Conservation (phyloP, 768 basidiomycete species). For the Omphalotus guepiniiformis region DNA sequence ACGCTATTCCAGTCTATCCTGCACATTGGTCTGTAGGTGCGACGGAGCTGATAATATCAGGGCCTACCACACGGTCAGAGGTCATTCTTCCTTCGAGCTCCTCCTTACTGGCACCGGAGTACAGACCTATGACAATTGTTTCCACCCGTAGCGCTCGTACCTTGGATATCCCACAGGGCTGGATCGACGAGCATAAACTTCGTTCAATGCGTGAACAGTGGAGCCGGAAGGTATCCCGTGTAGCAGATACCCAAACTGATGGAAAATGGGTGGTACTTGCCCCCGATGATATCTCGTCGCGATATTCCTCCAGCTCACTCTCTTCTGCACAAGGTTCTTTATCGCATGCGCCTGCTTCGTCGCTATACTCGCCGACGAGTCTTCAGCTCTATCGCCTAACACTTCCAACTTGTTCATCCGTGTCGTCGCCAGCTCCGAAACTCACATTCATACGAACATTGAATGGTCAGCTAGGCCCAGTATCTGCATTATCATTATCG, state of each 20-base stretch:
- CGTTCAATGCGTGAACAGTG: constrained; percentile 68
- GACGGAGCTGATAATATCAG: constrained; percentile 69
- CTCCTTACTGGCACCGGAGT: constrained; percentile 12
- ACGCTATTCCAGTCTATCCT: constrained; percentile 76
- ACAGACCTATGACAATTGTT: constrained; percentile 41
- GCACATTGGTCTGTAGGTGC: constrained; percentile 76
- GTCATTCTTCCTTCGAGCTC: constrained; percentile 15
- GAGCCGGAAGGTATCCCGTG: constrained; percentile 65
- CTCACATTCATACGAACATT: constrained; percentile 69
- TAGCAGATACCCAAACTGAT: constrained; percentile 77
- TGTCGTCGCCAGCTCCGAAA: constrained; percentile 53
- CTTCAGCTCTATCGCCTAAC: constrained; percentile 75
- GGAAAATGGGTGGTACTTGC: constrained; percentile 84
- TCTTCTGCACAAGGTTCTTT: constrained; percentile 19
- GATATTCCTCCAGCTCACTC: constrained; percentile 10
- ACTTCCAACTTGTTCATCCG: constrained; percentile 48
- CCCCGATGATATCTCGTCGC: constrained; percentile 39
- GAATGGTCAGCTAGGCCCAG: constrained; percentile 63
- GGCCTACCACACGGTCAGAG: constrained; percentile 12
- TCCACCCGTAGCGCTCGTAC: constrained; percentile 64
- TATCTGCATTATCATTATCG: constrained; percentile 65
- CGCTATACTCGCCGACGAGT: constrained; percentile 44
- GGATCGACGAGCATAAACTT: constrained; percentile 65
- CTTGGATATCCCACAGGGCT: constrained; percentile 66
- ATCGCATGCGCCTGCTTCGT: constrained; percentile 26